Base-by-base conservation (phyloP, 768 basidiomycete genomes). In the Podaxis sp. region DNA sequence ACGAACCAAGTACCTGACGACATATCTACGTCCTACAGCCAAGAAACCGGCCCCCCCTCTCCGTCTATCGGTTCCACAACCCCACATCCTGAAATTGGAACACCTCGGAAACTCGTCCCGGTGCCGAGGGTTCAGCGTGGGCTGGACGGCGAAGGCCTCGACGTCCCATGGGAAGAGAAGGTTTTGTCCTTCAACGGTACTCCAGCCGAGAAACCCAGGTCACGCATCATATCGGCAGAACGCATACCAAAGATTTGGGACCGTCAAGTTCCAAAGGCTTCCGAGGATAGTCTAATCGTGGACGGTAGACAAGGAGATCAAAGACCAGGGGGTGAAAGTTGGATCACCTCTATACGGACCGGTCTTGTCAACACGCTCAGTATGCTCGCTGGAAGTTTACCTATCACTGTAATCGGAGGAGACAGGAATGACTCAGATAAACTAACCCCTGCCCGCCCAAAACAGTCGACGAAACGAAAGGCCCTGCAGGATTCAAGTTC, bases 331-430 rank as follows among this genome's bases (percentile, higher is more conserved):
- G 46, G 49, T 2, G 77, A 76, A 6, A 71, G 77, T 24, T 84
- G 83, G 83, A 76, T 77, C 10, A 66, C 73, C 17, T 74, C 77
- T 24, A 55, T 84, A 66, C 77, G 71, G 62, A 77, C 78, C 17
- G 80, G 80, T 38, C 69, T 86, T 11, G 77, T 80, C 56, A 77
- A 77, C 58, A 83, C 82, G 4, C 78, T 86, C 66, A 82, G 80
- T 66, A 74, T 79, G 1, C 80, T 86, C 55, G 78, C 82, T 44
- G 75, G 79, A n/a, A 79, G 71, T 65, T 66, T 82, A 28, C 66
- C 75, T n/a, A 56, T 56, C 38, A 33, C 48, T 22, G 48, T 37
- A 10, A 50, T 49, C 33, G 40, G 7, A 36, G 48, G 41, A 24
- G 61, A 22, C 15, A 50, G 37, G 8, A 36, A 48, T 33, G 55